Base-by-base conservation (phyloP, 768 basidiomycete species). In the Kondoa malvinella region DNA sequence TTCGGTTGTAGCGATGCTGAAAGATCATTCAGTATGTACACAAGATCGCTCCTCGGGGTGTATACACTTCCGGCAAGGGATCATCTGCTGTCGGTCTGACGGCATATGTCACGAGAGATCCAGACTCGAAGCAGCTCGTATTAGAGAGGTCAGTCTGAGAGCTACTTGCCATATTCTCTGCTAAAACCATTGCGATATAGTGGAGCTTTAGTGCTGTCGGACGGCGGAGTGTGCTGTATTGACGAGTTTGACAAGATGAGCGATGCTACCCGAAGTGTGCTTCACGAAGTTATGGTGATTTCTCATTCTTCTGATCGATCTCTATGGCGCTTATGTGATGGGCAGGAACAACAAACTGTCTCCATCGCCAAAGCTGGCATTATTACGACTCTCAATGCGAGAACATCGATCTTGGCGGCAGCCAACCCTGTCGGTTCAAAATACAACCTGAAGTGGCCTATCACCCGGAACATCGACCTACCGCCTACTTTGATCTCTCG, bases 11-110 rank as follows among this genome's bases (percentile, higher is more conserved):
- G 30, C 14, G 1, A 34, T 4, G 56, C 60, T 32, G 0, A 32
- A 50, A 21, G 26, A 63, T 69, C 59, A 66, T 72, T 1, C 73
- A 97, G 91, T 97, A 97, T 77, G 95, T 99, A 0, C 92, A 99
- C 79, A 94, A 96, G 79, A 92, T 99, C 69, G 94, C 95, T 0
- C 95, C 95, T 34, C 83, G 95, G 67, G 95, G 95, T 34, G 94
- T 99, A 4, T 99, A 90, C 77, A 89, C 95, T 0, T 95, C 92
- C 1, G 95, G 95, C 12, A 97, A 97, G 77, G 92, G 95, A 25
- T 96, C 92, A 3, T 96, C 94, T 0, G 95, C 95, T 21, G 95
- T 99, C 69, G 95, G 95, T 83, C 80, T 99, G 73, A 99, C 95
- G 0, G 95, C 95, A 0, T 99, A 99, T 77, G 89, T 99, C 33